Conservation (phyloP, 2,329 filamentous ascomycete genomes). For the Pestalotiopsis sp. region DNA sequence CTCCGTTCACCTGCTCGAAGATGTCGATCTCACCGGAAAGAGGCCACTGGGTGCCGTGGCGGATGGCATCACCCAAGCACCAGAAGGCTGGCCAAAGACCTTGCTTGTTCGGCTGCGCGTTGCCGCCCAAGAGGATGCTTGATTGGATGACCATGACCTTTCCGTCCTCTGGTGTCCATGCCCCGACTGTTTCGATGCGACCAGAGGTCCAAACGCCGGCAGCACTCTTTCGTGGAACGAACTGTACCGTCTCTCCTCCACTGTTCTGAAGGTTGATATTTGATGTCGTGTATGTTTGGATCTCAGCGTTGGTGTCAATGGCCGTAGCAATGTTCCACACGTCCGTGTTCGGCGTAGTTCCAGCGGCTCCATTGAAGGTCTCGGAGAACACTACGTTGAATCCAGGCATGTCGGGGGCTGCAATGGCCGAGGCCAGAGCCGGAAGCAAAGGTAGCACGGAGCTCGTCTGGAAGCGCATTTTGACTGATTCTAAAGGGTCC, state of each 20-base stretch:
- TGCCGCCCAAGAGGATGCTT: constrained; percentile 43
- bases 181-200: constrained; percentile 47
- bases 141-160: constrained; percentile 43
- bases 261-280: constrained; percentile 49
- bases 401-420: constrained; percentile 31
- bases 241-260: constrained; percentile 50
- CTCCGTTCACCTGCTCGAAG: constrained; percentile 49
- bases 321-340: constrained; percentile 48
- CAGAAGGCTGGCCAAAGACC: constrained; percentile 57
- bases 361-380: constrained; percentile 41
- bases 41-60: constrained; percentile 47
- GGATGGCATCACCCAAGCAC: constrained; percentile 48
- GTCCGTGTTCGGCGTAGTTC: constrained; percentile 33
- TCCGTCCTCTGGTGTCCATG: constrained; percentile 43
- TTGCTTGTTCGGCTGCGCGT: constrained; percentile 38
- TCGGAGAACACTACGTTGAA: constrained; percentile 47
- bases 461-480: constrained; percentile 28
- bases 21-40: constrained; percentile 52
- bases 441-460: constrained; percentile 26
- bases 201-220: constrained; percentile 48
- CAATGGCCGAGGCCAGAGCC: constrained; percentile 26
- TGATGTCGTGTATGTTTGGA: constrained; percentile 45
- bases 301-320: constrained; percentile 49
- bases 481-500: background rate
- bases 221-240: constrained; percentile 44